Base-by-base conservation (phyloP, 2,329 filamentous ascomycete species). In the Arthroderma sp. region DNA sequence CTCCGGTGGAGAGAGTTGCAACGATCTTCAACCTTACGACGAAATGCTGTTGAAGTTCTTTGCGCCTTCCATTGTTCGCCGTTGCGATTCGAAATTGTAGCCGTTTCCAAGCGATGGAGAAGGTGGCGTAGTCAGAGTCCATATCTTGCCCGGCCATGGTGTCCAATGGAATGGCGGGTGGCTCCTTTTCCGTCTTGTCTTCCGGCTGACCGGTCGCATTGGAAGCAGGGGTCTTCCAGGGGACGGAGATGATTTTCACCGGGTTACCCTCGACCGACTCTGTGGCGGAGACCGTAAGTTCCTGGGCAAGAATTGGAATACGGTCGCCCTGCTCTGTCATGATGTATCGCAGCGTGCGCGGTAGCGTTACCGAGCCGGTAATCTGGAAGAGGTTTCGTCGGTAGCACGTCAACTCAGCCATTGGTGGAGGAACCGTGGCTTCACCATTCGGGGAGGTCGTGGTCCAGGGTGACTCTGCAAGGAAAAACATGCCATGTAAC, bases 1-100 rank as follows among this genome's bases (percentile, higher is more conserved):
- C 74, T n/a, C 86, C 86, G 49, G 86, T 91, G 1, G 85, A 76
- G 41, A 96, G 68, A 0, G 86, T 91, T 10, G 82, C 88, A 51
- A 88, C 71, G 6, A 94, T 81, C 63, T 89, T 94, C 42, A 96
- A 69, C 51, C 87, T 82, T 47, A 96, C 74, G 7, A 94, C 80
- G 63, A 96, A 96, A 66, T 96, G 89, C 60, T 96, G 89, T 60
- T 96, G 89, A 38, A 96, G 74, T 62, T 96, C 89, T 68, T 94
- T 94, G 50, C 89, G 75, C 48, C 89, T 79, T 7, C 89, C 89
- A 60, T 96, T 96, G 66, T 96, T 96, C 46, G 89, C 89, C 6
- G 89, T 96, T 11, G 89, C 89, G 61, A 89, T 94, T 55, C 89
- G 76, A 59, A 96, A 96, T 57, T 96, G 89, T 50, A 96, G 68